These are phyloP conservation scores for apple (Malus domestica) DNA, from an alignment of 306 rosid species.

Conservation along the genomic window ASM211411v1 NC_041793.1:17025001-17025500, in stretches of 20 bases:
- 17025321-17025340: constrained; percentile 75
- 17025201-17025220: constrained; percentile 18
- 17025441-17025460: constrained; percentile 12
- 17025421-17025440: constrained; percentile 19
- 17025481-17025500: constrained; percentile 68
- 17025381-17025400: constrained; percentile 37
- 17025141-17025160: neutral
- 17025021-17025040: neutral
- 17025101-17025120: neutral
- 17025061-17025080: neutral
- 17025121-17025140: neutral
- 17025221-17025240: constrained; percentile 99
- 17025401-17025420: constrained; percentile 50
- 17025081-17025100: neutral
- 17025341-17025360: constrained; percentile 49
- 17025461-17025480: constrained; percentile 23
- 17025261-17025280: constrained; percentile 75
- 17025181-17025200: neutral
- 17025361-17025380: constrained; percentile 34
- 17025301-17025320: constrained; percentile 88
- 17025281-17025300: constrained; percentile 97
- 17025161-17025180: neutral
- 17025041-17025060: neutral
- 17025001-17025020: neutral
- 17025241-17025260: constrained; percentile 86